Evolutionary conservation across 495 filamentous ascomycete species (phyloP).

Genomic region (Chaetomium cochliodes): DNA sequence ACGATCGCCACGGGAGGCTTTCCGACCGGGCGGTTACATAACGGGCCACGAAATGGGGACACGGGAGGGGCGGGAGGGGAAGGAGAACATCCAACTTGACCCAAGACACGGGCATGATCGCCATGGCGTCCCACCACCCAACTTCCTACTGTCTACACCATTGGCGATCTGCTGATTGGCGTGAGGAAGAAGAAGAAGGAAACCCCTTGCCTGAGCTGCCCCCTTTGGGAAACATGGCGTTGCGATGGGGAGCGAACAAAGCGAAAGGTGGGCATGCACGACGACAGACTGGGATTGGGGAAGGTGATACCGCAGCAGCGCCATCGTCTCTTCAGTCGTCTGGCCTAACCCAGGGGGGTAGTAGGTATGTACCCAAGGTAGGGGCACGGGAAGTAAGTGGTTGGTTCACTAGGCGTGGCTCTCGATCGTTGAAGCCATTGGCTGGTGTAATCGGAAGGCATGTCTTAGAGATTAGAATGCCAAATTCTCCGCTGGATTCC

Average conservation of each 20-base stretch:
- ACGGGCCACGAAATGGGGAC: neutral
- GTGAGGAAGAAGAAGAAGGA: neutral
- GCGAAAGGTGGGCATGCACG: constrained; percentile 6
- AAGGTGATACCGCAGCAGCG: constrained; percentile 13
- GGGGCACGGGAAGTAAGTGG: no score
- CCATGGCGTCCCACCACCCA: constrained; percentile 1
- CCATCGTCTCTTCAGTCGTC: neutral
- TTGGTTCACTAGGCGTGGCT: neutral
- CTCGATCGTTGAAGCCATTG: neutral
- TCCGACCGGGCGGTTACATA: constrained; percentile 11
- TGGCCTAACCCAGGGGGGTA: neutral
- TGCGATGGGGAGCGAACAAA: neutral
- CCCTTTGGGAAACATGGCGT: neutral
- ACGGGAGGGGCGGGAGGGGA: neutral
- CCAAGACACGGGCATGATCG: constrained; percentile 13
- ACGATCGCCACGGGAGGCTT: constrained; percentile 10
- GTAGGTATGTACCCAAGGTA: neutral
- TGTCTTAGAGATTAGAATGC: constrained; percentile 10
- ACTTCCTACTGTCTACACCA: neutral
- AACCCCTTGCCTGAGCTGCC: neutral
- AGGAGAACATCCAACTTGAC: constrained; percentile 3
- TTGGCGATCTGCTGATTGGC: neutral
- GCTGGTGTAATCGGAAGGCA: neutral
- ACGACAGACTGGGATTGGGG: constrained; percentile 15
- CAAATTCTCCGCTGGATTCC: constrained; percentile 7